Conservation (phyloP, 495 filamentous ascomycete species). For the Usnea hakonensis region DNA sequence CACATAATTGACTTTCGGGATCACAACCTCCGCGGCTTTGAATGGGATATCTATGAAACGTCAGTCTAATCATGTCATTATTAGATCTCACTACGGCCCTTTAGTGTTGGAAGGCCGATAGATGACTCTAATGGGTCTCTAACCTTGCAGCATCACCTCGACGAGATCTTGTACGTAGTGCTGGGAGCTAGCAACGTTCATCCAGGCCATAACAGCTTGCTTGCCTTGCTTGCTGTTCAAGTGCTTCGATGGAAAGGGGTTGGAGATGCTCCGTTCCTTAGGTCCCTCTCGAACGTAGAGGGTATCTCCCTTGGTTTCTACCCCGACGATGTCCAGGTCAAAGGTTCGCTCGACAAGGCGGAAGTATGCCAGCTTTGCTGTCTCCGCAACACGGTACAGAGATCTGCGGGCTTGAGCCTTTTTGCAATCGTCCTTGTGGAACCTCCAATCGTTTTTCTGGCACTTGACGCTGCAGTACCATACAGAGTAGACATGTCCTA, state of each 20-base stretch:
- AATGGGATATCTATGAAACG: neutral
- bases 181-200: neutral
- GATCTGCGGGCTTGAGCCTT: neutral
- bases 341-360: conserved; percentile 1
- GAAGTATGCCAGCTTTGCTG: neutral
- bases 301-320: neutral
- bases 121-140: neutral
- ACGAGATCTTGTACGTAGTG: neutral
- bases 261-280: neutral
- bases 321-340: neutral
- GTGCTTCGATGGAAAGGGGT: neutral
- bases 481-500: neutral
- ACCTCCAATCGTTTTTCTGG: neutral
- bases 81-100: neutral
- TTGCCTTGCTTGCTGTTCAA: conserved; percentile 1
- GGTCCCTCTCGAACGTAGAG: neutral
- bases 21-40: neutral
- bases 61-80: neutral
- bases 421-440: conserved; percentile 1
- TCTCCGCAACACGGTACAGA: conserved; percentile 9
- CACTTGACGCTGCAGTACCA: conserved; percentile 12
- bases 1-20: neutral
- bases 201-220: conserved; percentile 2
- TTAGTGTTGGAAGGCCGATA: neutral
- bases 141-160: conserved; percentile 9